Evolutionary conservation across 257 asterid genomes (phyloP), one percentile per base, ranked within the genome.

Genomic region (Asclepias syriaca): DNA sequence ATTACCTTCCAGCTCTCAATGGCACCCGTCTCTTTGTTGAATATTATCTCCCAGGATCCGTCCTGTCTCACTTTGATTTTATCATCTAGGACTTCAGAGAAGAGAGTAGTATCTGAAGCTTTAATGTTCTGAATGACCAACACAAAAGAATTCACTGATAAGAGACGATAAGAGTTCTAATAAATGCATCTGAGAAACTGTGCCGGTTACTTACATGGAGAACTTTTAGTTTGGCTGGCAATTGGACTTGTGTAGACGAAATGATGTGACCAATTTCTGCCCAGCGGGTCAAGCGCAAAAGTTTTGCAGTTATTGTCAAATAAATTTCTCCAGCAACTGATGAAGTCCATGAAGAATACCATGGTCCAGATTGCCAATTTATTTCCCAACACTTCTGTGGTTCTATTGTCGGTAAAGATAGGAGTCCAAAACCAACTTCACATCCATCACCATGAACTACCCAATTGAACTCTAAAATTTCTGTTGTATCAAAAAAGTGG

Each of bases 1-100:
- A 61, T 73, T 88, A 94, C 99, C 98, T 88, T 86, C 99, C 98
- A 95, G 83, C 88, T 83, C 75, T 83, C 92, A 69, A 95, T 85
- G 40, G 82, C 77, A 78, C 98, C 98, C 24, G 81, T 81, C 81
- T 77, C 74, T 78, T 80, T 84, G 81, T 87, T 85, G 70, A 95
- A 86, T 71, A 69, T 84, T 84, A 95, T 87, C 84, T 85, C 97
- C 99, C 98, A 92, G 58, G 66, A 76, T 66, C 87, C 80, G 72
- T 73, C 81, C 72, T 80, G 84, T 79, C 84, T 81, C 75, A 95
- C 76, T 77, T 79, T 81, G 34, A 92, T 86, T 32, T 29, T 74
- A 76, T 84, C 87, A 70, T 86, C 92, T 65, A 75, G 77, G 81
- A 81, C 81, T 79, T 87, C 84, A 65, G 84, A 70, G 56, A 39